Conservation (phyloP, 2,329 filamentous ascomycete genomes). For the Cordyceps farinosa region DNA sequence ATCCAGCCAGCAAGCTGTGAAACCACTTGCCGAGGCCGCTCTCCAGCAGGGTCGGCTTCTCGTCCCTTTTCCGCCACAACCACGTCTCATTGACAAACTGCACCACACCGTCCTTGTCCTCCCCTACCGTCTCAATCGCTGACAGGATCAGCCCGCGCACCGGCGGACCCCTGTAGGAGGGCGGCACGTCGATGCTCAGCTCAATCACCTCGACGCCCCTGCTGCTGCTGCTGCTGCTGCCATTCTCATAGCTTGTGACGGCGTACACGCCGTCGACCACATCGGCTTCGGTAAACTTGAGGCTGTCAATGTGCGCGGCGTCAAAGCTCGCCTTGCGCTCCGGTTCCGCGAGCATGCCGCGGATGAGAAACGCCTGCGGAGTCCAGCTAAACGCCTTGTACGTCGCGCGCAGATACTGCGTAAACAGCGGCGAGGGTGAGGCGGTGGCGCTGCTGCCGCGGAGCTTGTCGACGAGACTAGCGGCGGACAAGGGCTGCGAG, state of each 20-base stretch:
- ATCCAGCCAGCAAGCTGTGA: conserved; percentile 28
- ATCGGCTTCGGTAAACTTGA: conserved; percentile 27
- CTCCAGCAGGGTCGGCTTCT: conserved; percentile 31
- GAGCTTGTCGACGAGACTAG: conserved; percentile 12
- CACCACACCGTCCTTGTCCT: conserved; percentile 15
- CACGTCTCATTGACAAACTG: conserved; percentile 38
- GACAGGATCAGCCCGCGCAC: conserved; percentile 20
- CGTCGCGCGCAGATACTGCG: conserved; percentile 27
- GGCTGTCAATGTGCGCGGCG: conserved; percentile 22
- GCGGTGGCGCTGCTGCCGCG: not conserved
- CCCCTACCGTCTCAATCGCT: conserved; percentile 1
- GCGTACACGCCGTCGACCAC: conserved; percentile 32
- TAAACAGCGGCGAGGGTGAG: conserved; percentile 24
- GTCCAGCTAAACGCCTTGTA: conserved; percentile 33
- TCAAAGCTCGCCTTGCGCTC: conserved; percentile 26
- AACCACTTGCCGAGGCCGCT: conserved; percentile 28
- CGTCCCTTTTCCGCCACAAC: conserved; percentile 33
- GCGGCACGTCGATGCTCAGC: conserved; percentile 30
- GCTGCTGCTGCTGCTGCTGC: conserved; percentile 27
- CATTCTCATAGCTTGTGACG: conserved; percentile 25
- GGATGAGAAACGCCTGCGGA: conserved; percentile 31
- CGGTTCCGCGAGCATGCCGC: conserved; percentile 23
- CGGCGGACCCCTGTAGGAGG: conserved; percentile 18
- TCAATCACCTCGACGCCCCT: conserved; percentile 24
- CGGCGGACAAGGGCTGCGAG: conserved; percentile 23